Conservation (phyloP, 495 filamentous ascomycete genomes). For the Podospora anserina region DNA sequence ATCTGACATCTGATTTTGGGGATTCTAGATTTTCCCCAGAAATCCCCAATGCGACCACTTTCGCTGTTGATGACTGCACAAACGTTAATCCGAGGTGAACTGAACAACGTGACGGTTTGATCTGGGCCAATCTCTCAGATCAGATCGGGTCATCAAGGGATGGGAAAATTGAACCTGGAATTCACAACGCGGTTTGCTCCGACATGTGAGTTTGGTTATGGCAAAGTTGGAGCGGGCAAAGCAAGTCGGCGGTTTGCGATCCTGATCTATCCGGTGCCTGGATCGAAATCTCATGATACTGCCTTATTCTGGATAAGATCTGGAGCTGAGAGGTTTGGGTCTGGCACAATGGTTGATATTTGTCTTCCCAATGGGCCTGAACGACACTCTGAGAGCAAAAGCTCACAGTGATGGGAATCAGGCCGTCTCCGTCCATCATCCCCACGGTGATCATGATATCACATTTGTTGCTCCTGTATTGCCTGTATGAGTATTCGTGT, state of each 20-base stretch:
- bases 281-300: no score
- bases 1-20: not conserved
- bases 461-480: no score
- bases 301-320: no score
- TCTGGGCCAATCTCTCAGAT: not conserved
- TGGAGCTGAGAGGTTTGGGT: no score
- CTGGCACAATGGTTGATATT: no score
- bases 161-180: not conserved
- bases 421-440: no score
- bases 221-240: not conserved
- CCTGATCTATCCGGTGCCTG: not conserved
- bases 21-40: not conserved
- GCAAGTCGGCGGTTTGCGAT: conserved; percentile 1
- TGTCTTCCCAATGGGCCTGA: no score
- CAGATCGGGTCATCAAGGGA: not conserved
- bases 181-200: not conserved
- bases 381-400: no score
- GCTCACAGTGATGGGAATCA: no score
- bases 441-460: no score
- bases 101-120: not conserved
- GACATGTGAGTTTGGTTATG: not conserved
- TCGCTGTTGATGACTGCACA: not conserved
- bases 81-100: not conserved
- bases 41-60: not conserved
- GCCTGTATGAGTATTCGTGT: no score